Conservation (phyloP, 805 yeast genomes). For the Scheffersomyces coipomensis region DNA sequence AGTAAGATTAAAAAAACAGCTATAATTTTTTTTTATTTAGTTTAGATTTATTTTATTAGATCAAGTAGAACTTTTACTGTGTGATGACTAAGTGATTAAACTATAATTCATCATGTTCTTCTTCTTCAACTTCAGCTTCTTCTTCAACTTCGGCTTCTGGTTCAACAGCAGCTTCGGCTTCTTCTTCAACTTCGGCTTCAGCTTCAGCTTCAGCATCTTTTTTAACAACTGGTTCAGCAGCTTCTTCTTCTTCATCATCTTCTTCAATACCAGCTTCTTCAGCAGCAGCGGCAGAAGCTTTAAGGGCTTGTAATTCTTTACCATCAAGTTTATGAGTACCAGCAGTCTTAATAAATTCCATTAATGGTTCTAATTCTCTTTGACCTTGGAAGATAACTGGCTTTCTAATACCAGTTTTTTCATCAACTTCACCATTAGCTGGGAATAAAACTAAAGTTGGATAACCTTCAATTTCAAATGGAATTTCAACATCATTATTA, state of each 20-base stretch:
- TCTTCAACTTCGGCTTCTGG: slow-evolving; percentile 4
- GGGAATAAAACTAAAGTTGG: slow-evolving; percentile 92
- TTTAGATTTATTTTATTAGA: no score
- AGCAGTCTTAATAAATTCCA: slow-evolving; percentile 66
- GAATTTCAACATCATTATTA: slow-evolving; percentile 78
- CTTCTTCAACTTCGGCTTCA: slow-evolving; percentile 16
- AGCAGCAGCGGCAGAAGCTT: slow-evolving; percentile 27
- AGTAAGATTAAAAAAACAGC: no score
- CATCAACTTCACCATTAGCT: slow-evolving; percentile 54
- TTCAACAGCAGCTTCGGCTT: slow-evolving; percentile 9
- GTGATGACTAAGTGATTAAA: no score
- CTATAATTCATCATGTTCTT: slow-evolving; percentile 41
- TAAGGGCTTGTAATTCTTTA: slow-evolving; percentile 17
- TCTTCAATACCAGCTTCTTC: slow-evolving; percentile 16
- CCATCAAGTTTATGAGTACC: slow-evolving; percentile 68
- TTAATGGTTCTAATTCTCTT: slow-evolving; percentile 72
- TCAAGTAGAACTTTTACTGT: no score
- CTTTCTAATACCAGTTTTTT: slow-evolving; percentile 40
- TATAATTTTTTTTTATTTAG: no score
- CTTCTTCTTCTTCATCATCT: slow-evolving; percentile 13
- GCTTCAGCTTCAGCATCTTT: slow-evolving; percentile 37
- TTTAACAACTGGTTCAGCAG: no score
- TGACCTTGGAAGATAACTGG: slow-evolving; percentile 65
- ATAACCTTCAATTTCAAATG: slow-evolving; percentile 71
- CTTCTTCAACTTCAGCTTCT: slow-evolving; percentile 15